Percentiles rank a stretch among this genome's conserved stretches.
These are phyloP conservation scores for Juglanconis sp. DNA, from an alignment of 2,329 filamentous ascomycete species.

Conservation along the genomic window DNA sequence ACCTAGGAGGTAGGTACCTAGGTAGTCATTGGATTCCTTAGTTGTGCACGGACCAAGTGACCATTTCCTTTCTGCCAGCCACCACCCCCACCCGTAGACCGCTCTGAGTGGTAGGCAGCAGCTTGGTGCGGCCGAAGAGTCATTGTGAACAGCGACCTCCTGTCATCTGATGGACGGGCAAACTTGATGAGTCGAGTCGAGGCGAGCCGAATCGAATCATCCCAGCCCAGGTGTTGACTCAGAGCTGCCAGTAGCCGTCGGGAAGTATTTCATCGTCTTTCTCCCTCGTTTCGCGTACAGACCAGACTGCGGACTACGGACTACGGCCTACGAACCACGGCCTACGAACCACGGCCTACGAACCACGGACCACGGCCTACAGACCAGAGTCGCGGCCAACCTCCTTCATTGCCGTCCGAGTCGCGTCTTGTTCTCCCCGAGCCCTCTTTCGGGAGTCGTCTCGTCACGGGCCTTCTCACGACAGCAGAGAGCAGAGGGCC, in stretches of 20 bases:
- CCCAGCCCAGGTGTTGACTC: conserved; percentile 12
- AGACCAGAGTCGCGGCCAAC: not conserved
- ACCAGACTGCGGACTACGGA: not conserved
- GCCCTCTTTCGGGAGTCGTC: not conserved
- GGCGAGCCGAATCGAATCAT: conserved; percentile 13
- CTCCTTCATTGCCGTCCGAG: not conserved
- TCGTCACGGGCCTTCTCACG: conserved; percentile 7
- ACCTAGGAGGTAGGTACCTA: too few species aligned
- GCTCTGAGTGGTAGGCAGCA: not conserved
- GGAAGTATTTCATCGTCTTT: not conserved
- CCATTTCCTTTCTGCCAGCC: too few species aligned
- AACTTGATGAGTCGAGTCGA: conserved; percentile 13
- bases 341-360: too few species aligned
- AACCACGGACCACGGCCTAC: not conserved
- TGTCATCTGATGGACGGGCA: not conserved
- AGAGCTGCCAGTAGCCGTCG: conserved; percentile 18
- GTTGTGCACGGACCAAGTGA: not conserved
- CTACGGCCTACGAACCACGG: not conserved
- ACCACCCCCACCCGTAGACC: too few species aligned
- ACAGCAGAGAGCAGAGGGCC: not conserved
- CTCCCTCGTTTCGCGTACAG: conserved; percentile 8
- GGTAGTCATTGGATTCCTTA: too few species aligned
- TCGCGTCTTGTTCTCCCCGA: conserved; percentile 1
- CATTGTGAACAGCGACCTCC: not conserved
- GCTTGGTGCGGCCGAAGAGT: not conserved